Conservation (phyloP, 148 eudicot genomes). For the Amaranthus cruentus region DNA sequence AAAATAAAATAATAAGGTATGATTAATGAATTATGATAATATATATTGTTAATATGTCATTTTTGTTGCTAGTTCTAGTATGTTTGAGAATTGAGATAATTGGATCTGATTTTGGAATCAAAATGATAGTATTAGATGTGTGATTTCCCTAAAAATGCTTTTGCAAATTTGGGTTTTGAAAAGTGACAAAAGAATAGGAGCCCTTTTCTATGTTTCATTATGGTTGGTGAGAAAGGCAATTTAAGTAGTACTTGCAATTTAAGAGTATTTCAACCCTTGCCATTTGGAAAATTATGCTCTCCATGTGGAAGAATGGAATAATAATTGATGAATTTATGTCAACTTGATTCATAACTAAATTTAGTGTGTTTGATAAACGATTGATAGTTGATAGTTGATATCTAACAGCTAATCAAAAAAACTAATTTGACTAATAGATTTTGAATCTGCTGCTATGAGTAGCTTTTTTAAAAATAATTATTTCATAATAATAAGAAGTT, state of each 20-base stretch:
- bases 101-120: neutral
- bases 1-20: neutral
- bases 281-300: neutral
- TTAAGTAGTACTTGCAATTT: neutral
- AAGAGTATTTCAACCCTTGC: neutral
- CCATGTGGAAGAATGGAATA: neutral
- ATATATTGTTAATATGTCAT: neutral
- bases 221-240: conserved; percentile 10
- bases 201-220: conserved; percentile 22
- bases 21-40: neutral
- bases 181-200: conserved; percentile 16
- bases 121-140: no score
- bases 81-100: neutral
- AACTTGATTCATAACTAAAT: neutral
- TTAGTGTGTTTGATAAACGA: no score
- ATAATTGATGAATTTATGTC: neutral
- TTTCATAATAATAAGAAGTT: no score
- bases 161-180: neutral
- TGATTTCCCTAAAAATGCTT: no score
- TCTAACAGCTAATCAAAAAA: no score
- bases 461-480: no score
- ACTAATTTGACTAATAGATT: no score
- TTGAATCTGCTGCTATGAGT: no score
- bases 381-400: no score
- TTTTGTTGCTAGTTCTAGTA: conserved; percentile 13